Evolutionary conservation across 2,329 filamentous ascomycete genomes (phyloP), one percentile per base, ranked within the genome.

Genomic region (Tolypocladium cylindrosporum): DNA sequence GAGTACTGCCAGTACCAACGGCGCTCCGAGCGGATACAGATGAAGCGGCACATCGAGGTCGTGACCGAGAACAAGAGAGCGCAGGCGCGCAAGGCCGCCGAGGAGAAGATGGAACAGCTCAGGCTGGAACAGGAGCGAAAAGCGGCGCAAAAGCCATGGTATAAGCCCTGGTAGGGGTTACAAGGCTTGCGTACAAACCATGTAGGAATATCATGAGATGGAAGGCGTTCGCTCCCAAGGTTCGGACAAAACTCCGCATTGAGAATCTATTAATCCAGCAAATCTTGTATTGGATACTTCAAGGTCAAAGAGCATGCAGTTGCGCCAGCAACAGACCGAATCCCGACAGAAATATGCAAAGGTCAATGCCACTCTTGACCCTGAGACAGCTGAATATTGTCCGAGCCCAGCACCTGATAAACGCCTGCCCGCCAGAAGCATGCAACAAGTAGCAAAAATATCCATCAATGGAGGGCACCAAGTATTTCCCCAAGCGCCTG

Each of bases 1-100:
- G 90, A 97, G 73, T 91, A 88, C 67, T 97, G 93, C 74, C 86
- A 91, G 67, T 86, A 86, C 64, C 81, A 83, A 61, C 81, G 91
- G 59, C 79, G 83, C 54, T 80, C 87, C 60, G 93, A 97, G 73
- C 83, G 87, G 65, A 84, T 86, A 61, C 88, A 90, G 61, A 93
- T 99, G 86, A 88, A 89, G 71, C 80, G 91, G 63, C 89, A 89
- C 4, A 87, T 96, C 57, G 90, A 96, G 69, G 83, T 78, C 41
- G 73, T 72, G 51, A 66, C 69, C 51, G 68, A 74, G 82, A 86
- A 68, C 80, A 85, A 66, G 70, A 76, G 62, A 71, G 75, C 71
- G 57, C 73, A 75, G 62, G 76, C 74, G 59, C 74, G 72, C 63
- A 75, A 74, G 62, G 74, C 79, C 61, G 74, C 72, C 48, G 75